Evolutionary conservation across 768 basidiomycete genomes (phyloP).

Genomic region (Neoboletus brunneissimus): DNA sequence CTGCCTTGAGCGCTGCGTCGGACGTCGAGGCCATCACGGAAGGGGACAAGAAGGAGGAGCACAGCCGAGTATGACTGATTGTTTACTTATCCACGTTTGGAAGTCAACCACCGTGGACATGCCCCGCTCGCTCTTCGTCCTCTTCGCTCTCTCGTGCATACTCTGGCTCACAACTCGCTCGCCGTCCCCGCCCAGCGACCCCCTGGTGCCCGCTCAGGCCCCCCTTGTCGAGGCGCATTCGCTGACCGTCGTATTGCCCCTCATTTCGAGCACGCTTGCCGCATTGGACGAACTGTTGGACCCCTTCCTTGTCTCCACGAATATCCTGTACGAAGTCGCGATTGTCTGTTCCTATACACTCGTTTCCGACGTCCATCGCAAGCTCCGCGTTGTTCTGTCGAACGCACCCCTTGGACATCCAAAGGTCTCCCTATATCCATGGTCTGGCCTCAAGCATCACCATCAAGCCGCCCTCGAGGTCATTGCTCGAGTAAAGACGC

Average conservation of each 20-base stretch:
- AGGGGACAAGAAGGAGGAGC: constrained; percentile 1
- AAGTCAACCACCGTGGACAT: constrained; percentile 7
- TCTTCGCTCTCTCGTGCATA: neutral
- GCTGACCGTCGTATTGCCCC: constrained; percentile 49
- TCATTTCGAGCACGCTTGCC: constrained; percentile 36
- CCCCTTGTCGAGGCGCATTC: constrained; percentile 30
- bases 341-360: constrained; percentile 44
- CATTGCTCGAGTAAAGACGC: constrained; percentile 40
- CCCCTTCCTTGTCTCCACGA: constrained; percentile 38
- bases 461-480: constrained; percentile 34
- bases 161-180: constrained; percentile 16
- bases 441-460: constrained; percentile 22
- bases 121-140: constrained; percentile 1
- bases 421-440: constrained; percentile 42
- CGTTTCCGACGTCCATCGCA: constrained; percentile 33
- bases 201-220: neutral
- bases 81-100: constrained; percentile 2
- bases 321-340: constrained; percentile 43
- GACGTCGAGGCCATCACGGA: constrained; percentile 43
- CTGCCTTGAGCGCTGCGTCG: constrained; percentile 57
- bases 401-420: constrained; percentile 34
- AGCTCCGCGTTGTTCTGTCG: constrained; percentile 35
- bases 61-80: neutral
- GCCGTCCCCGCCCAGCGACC: neutral
- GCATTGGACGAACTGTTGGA: constrained; percentile 35